phyloP scores from a whole-genome alignment of 306 rosid species.

The Castanea sativa region DNA sequence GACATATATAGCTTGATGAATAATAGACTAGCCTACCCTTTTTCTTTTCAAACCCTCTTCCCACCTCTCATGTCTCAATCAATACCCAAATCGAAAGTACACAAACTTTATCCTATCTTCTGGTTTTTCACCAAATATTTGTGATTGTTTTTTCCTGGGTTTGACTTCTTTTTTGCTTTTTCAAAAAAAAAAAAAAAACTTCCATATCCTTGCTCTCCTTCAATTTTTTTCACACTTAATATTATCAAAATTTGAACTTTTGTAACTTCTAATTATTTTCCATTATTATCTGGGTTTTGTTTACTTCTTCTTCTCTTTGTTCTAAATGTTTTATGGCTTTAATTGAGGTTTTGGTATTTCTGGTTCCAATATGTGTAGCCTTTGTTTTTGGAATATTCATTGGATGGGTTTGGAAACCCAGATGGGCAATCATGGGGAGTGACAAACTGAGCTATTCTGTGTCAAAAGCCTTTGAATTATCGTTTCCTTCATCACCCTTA shows the following conservation, averaged over 20 bases:
- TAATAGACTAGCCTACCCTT: not conserved
- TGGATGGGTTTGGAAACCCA: constrained; percentile 61
- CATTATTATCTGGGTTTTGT: not conserved
- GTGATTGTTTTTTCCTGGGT: constrained; percentile 4
- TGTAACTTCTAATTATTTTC: not conserved
- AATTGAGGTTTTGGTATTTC: constrained; percentile 22
- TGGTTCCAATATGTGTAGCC: constrained; percentile 37
- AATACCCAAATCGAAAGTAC: not conserved
- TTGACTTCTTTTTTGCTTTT: constrained; percentile 9
- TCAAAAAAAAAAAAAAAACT: not conserved
- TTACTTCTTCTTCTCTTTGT: not conserved
- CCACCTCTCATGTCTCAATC: constrained; percentile 23
- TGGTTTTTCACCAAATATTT: constrained; percentile 26
- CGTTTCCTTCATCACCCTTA: constrained; percentile 21
- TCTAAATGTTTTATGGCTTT: constrained; percentile 14
- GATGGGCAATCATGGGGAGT: constrained; percentile 42
- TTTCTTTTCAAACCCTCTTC: not conserved
- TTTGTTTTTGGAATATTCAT: constrained; percentile 37
- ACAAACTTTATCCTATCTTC: constrained; percentile 21
- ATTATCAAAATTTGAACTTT: not conserved
- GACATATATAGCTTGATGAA: constrained; percentile 12
- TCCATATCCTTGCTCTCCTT: constrained; percentile 11
- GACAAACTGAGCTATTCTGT: constrained; percentile 30
- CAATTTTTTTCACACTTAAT: not conserved
- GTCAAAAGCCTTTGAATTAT: constrained; percentile 37